Percentiles rank a stretch among this genome's conserved stretches.
phyloP scores from a whole-genome alignment of 768 basidiomycete genomes.

The Podaxis mareebaensis region DNA sequence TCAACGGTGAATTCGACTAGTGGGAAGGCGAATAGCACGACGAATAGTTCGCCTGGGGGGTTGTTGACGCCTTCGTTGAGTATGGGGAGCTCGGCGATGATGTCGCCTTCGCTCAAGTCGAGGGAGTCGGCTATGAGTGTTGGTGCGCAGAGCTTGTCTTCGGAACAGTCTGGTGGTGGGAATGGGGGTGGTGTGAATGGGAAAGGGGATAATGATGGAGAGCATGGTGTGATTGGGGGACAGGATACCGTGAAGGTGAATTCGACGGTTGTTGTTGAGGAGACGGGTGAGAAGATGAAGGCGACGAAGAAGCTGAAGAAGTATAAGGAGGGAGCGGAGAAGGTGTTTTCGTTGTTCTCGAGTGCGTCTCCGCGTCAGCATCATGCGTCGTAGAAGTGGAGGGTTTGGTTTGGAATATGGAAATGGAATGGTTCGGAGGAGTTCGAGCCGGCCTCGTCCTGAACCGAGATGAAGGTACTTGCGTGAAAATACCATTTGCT shows the following conservation, averaged over 20 bases:
- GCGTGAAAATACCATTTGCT: neutral
- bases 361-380: constrained; percentile 53
- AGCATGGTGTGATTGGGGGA: neutral
- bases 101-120: constrained; percentile 74
- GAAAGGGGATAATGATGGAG: neutral
- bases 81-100: constrained; percentile 38
- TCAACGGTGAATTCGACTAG: constrained; percentile 40
- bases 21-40: neutral
- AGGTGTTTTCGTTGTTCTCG: constrained; percentile 80
- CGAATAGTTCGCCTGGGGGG: constrained; percentile 31
- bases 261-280: constrained; percentile 17
- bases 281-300: constrained; percentile 45
- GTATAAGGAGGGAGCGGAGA: constrained; percentile 87
- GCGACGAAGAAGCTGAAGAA: constrained; percentile 80
- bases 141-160: constrained; percentile 68
- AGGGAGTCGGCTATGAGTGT: constrained; percentile 80
- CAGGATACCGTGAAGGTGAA: neutral
- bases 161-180: constrained; percentile 61
- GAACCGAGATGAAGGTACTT: neutral
- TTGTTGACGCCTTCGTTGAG: constrained; percentile 69
- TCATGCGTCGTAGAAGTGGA: constrained; percentile 20
- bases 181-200: constrained; percentile 33
- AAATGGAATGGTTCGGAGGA: neutral
- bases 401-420: neutral
- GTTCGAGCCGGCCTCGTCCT: neutral